Base-by-base conservation (phyloP, 768 basidiomycete species). In the Neoboletus magnificus region DNA sequence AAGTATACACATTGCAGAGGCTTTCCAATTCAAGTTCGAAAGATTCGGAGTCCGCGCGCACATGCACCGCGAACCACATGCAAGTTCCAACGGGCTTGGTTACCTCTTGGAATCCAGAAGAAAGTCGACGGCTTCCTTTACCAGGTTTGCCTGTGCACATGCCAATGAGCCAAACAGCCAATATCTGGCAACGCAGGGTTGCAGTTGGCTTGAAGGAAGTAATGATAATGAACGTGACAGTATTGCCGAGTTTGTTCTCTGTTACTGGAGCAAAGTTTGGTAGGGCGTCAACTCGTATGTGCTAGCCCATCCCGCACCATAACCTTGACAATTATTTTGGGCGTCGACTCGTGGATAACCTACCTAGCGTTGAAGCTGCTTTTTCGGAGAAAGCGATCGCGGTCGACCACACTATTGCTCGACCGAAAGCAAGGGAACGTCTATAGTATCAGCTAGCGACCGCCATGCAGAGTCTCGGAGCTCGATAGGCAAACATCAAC, bases 401-500 rank as follows among this genome's bases (percentile, higher is more conserved):
- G 20, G 27, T 25, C 10, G 20, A 52, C 23, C 22, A 33, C 16
- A 15, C 27, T 27, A 27, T 27, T 27, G 5, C 8, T 46, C 23
- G 42, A 25, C 11, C 9, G 39, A 51, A 51, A 16, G n/a, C 41
- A 42, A 52, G 30, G 29, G 50, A n/a, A 20, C 10, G 15, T 29
- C 25, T 13, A 16, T 33, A 33, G 13, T n/a, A 13, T 13, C n/a
- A n/a, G 4, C 13, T 35, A 42, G 35, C 29, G 27, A 20, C 18
- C 0, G 11, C 33, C 13, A 62, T 59, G 62, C 48, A 58, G 20
- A 18, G 30, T 48, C 53, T 67, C 36, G 29, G 42, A 22, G 45
- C 45, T 42, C 60, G 42, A 48, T 66, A 65, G 45, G 58, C 60
- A 32, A 58, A 22, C 2, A 62, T 67, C 52, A 56, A 66, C 40